Percentiles rank a stretch among this genome's conserved stretches.
These are phyloP conservation scores for Colletotrichum ledebouriae DNA, from an alignment of 2,329 filamentous ascomycete species.

Conservation along the genomic window DNA sequence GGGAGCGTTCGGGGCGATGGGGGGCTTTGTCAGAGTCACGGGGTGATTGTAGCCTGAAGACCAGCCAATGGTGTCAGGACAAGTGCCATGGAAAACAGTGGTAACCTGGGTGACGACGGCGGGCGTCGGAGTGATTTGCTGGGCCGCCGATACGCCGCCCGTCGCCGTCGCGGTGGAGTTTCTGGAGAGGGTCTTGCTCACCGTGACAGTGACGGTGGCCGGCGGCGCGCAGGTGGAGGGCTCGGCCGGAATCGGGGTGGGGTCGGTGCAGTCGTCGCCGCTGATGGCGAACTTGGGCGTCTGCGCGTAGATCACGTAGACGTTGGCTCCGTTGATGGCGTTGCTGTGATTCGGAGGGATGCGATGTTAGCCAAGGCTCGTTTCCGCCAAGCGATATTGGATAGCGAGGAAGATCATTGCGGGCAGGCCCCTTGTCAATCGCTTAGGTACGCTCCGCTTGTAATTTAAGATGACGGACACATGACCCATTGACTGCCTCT, in stretches of 20 bases:
- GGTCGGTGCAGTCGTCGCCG: slow-evolving; percentile 49
- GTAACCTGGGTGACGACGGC: slow-evolving; percentile 19
- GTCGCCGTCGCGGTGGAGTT: slow-evolving; percentile 41
- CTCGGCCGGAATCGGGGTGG: slow-evolving; percentile 39
- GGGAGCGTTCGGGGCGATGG: slow-evolving; percentile 21
- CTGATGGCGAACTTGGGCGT: slow-evolving; percentile 54
- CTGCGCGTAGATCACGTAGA: slow-evolving; percentile 59
- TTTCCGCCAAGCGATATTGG: background rate
- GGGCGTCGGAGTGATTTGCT: slow-evolving; percentile 31
- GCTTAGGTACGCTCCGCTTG: slow-evolving; percentile 14
- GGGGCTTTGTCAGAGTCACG: slow-evolving; percentile 38
- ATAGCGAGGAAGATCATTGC: background rate
- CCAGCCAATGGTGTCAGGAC: slow-evolving; percentile 42
- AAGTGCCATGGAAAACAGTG: slow-evolving; percentile 34
- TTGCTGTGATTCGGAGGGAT: slow-evolving; percentile 45
- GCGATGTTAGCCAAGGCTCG: background rate
- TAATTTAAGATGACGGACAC: slow-evolving; percentile 21
- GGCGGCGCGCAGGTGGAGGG: slow-evolving; percentile 46
- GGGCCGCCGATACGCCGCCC: slow-evolving; percentile 36
- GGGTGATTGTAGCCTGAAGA: slow-evolving; percentile 39
- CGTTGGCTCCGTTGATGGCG: slow-evolving; percentile 60
- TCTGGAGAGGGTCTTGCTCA: slow-evolving; percentile 41
- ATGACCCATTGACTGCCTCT: slow-evolving; percentile 10
- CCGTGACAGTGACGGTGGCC: slow-evolving; percentile 46
- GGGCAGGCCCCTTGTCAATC: slow-evolving; percentile 1